These are phyloP conservation scores for Terfezia claveryi DNA, from an alignment of 495 filamentous ascomycete species.

Conservation along the genomic window DNA sequence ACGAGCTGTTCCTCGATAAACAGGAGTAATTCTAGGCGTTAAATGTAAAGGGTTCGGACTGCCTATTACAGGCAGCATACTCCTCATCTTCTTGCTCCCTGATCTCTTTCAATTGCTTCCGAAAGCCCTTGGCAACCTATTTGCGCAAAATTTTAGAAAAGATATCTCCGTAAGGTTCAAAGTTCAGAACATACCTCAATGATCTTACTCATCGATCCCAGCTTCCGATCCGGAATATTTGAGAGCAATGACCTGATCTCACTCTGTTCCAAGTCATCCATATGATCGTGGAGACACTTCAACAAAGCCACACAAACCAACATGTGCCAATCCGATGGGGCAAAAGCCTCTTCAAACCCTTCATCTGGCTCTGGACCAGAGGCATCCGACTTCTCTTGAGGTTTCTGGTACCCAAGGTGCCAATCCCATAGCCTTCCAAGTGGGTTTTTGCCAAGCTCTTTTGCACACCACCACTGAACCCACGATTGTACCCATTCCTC, in stretches of 20 bases:
- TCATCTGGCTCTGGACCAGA: slow-evolving; percentile 7
- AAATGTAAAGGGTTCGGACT: background rate
- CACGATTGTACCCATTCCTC: slow-evolving; percentile 17
- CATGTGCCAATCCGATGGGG: slow-evolving; percentile 17
- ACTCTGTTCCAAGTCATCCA: slow-evolving; percentile 17
- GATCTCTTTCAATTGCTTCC: slow-evolving; percentile 8
- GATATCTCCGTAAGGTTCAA: no score
- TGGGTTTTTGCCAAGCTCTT: slow-evolving; percentile 12
- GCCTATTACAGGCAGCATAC: background rate
- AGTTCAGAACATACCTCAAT: slow-evolving; percentile 7
- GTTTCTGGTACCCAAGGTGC: slow-evolving; percentile 16
- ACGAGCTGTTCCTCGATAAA: no score
- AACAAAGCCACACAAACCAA: slow-evolving; percentile 16
- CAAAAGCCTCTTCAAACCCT: slow-evolving; percentile 9
- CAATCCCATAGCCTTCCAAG: slow-evolving; percentile 17
- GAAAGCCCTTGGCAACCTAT: slow-evolving; percentile 11
- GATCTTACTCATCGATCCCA: slow-evolving; percentile 10
- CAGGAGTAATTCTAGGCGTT: background rate
- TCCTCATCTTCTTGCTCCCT: slow-evolving; percentile 11
- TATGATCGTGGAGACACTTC: slow-evolving; percentile 11
- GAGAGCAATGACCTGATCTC: slow-evolving; percentile 15
- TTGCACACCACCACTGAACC: slow-evolving; percentile 19
- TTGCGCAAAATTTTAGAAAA: background rate
- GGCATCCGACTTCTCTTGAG: slow-evolving; percentile 4
- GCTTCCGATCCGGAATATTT: slow-evolving; percentile 7